Evolutionary conservation across 768 basidiomycete genomes (phyloP).

Genomic region (Mrakia blollopis): DNA sequence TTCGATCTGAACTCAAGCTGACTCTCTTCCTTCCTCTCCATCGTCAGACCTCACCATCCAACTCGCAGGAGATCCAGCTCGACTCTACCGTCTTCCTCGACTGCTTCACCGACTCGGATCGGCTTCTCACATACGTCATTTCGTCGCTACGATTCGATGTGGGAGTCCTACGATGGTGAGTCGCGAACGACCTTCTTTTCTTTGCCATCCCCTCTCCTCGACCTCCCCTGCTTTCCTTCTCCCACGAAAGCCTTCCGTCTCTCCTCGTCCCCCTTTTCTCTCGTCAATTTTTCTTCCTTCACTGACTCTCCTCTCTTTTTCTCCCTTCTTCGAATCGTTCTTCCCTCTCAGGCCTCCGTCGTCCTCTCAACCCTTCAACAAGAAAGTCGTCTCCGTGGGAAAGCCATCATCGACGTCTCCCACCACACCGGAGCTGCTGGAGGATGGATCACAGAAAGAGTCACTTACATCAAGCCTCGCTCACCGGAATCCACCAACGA

Average conservation of each 20-base stretch:
- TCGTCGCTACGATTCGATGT: conserved; percentile 14
- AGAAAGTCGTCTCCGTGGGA: background rate
- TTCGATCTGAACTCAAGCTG: background rate
- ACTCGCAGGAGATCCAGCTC: conserved; percentile 22
- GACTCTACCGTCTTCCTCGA: conserved; percentile 7
- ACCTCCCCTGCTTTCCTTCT: background rate
- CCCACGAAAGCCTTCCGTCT: background rate
- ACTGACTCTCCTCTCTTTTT: background rate
- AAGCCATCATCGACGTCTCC: conserved; percentile 4
- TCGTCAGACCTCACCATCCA: conserved; percentile 26
- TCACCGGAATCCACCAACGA: background rate
- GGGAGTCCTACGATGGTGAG: background rate
- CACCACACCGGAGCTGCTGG: background rate
- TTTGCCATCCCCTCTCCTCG: background rate
- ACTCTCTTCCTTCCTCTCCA: too few relatives aligned
- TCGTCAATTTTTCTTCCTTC: too few relatives aligned
- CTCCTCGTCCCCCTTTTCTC: background rate
- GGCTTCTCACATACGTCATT: background rate
- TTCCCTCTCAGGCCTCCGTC: background rate
- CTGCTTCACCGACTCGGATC: conserved; percentile 19
- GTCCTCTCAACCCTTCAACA: background rate
- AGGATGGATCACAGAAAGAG: background rate
- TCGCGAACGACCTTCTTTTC: background rate
- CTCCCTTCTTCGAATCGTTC: background rate
- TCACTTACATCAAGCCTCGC: background rate